phyloP scores from a whole-genome alignment of 1,284 basidiomycete species.

The Cystobasidium slooffiae region DNA sequence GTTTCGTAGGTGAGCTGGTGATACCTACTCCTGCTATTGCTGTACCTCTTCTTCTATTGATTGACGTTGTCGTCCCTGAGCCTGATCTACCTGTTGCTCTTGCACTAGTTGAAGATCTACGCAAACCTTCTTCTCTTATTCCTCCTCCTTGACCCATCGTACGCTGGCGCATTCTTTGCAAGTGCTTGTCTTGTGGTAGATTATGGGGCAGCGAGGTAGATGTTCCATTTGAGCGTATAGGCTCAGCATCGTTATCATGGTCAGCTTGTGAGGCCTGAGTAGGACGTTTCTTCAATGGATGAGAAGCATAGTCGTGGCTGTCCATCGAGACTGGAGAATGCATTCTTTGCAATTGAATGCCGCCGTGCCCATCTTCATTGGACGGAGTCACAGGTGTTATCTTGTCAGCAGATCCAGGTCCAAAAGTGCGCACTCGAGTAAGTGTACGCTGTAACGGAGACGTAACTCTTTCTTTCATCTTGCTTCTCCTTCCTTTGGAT shows the following conservation, averaged over 20 bases:
- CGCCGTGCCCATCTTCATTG: no score
- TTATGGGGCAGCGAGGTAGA: neutral
- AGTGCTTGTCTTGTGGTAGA: neutral
- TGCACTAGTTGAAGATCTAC: neutral
- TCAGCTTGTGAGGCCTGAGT: neutral
- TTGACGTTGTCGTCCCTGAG: neutral
- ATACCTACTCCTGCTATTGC: neutral
- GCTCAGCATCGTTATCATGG: neutral
- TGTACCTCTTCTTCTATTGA: neutral
- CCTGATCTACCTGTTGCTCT: neutral
- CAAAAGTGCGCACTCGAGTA: no score
- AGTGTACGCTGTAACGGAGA: neutral
- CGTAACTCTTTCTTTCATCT: neutral
- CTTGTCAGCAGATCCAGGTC: no score
- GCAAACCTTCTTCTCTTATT: neutral
- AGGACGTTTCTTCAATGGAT: neutral
- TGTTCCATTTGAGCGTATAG: neutral
- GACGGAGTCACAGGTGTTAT: no score
- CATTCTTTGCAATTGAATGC: slow-evolving; percentile 3
- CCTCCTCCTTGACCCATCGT: neutral
- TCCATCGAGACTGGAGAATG: slow-evolving; percentile 15
- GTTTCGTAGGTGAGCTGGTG: neutral
- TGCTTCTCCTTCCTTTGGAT: neutral
- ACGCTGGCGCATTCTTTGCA: neutral
- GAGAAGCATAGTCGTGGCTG: slow-evolving; percentile 10